phyloP scores from a whole-genome alignment of 2,329 filamentous ascomycete genomes.

The Colletotrichum musae region DNA sequence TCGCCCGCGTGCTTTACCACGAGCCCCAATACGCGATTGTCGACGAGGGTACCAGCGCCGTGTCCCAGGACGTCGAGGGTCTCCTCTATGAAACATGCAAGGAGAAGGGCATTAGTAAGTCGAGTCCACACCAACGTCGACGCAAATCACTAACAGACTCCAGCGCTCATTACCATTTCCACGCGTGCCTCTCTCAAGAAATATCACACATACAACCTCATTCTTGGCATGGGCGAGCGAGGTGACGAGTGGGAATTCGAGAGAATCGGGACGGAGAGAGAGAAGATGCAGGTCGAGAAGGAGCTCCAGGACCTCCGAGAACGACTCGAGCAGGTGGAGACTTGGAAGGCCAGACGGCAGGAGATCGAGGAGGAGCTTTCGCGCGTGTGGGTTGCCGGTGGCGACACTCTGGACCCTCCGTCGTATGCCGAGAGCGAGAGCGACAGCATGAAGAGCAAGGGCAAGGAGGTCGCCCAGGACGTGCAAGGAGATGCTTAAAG shows the following conservation, averaged over 20 bases:
- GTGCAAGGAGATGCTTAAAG: slow-evolving; percentile 30
- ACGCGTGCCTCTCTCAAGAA: slow-evolving; percentile 95
- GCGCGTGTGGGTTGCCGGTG: slow-evolving; percentile 71
- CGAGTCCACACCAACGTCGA: not conserved
- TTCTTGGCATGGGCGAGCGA: slow-evolving; percentile 83
- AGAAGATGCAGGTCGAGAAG: slow-evolving; percentile 94
- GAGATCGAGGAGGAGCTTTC: slow-evolving; percentile 89
- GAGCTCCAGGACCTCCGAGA: slow-evolving; percentile 89
- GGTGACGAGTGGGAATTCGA: slow-evolving; percentile 95
- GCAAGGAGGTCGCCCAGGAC: slow-evolving; percentile 33
- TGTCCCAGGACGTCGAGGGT: slow-evolving; percentile 94
- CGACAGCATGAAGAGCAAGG: slow-evolving; percentile 33
- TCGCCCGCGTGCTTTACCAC: slow-evolving; percentile 92
- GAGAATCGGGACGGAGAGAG: slow-evolving; percentile 91
- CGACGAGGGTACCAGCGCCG: slow-evolving; percentile 95
- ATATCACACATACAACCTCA: slow-evolving; percentile 93
- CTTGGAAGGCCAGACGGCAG: slow-evolving; percentile 82
- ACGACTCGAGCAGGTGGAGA: slow-evolving; percentile 83
- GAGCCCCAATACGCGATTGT: slow-evolving; percentile 95
- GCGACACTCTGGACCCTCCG: slow-evolving; percentile 64
- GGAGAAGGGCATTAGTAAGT: slow-evolving; percentile 91
- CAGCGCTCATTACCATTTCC: slow-evolving; percentile 93
- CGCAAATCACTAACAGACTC: slow-evolving; percentile 39
- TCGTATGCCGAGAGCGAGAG: slow-evolving; percentile 54
- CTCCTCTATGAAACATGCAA: slow-evolving; percentile 94